Evolutionary conservation across 1,139 yeast species (phyloP).

Genomic region (Groenewaldozyma sp.): DNA sequence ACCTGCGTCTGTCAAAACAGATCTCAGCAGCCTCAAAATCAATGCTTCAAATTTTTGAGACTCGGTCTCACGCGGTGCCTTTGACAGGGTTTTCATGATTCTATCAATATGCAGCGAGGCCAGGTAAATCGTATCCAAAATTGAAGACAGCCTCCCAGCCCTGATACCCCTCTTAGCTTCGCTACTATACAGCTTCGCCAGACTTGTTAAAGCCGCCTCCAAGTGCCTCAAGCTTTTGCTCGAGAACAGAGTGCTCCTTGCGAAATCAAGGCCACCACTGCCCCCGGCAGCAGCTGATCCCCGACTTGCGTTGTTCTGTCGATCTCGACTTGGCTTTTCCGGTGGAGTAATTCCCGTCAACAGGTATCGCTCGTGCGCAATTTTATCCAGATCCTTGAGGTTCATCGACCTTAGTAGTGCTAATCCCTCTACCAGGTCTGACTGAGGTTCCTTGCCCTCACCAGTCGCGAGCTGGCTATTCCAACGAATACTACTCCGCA

Average conservation of each 20-base stretch:
- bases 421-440: neutral
- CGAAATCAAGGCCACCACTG: neutral
- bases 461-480: too few species aligned
- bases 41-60: neutral
- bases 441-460: too few species aligned
- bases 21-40: neutral
- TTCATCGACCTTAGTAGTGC: neutral
- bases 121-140: slow-evolving; percentile 1
- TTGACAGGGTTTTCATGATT: neutral
- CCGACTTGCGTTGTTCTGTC: neutral
- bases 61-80: neutral
- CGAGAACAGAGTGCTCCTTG: neutral
- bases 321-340: neutral
- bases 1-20: neutral
- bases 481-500: too few species aligned
- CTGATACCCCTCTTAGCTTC: neutral
- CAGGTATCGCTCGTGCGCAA: slow-evolving; percentile 1
- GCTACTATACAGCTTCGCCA: neutral
- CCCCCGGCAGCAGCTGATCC: too few species aligned
- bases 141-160: neutral
- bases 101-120: neutral
- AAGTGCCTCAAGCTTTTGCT: neutral
- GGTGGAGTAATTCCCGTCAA: slow-evolving; percentile 1
- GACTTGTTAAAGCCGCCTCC: neutral
- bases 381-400: neutral